phyloP scores from a whole-genome alignment of 345 rosid species.

The Citrus reticulata region DNA sequence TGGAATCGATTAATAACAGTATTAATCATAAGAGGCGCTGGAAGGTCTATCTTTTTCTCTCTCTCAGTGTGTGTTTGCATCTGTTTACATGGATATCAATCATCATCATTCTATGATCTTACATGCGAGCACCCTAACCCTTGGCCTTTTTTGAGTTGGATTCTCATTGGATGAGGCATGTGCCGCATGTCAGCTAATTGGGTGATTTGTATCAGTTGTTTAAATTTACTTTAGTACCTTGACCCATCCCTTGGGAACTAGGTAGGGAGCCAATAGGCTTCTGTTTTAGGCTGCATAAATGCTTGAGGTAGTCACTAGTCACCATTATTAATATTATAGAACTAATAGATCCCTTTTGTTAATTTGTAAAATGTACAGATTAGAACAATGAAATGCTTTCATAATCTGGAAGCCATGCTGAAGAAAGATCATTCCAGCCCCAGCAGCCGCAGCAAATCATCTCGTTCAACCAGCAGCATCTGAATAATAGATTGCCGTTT shows the following conservation, averaged over 20 bases:
- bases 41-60: conserved; percentile 49
- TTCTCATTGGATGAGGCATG: not conserved
- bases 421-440: conserved; percentile 59
- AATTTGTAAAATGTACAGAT: conserved; percentile 35
- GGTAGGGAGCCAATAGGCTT: not conserved
- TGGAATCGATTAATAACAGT: conserved; percentile 52
- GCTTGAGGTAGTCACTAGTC: too few species aligned
- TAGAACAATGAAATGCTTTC: conserved; percentile 73
- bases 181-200: not conserved
- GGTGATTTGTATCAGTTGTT: not conserved
- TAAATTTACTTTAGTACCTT: not conserved
- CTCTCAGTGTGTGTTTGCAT: not conserved
- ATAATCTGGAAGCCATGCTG: conserved; percentile 53
- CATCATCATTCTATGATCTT: not conserved
- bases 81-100: not conserved
- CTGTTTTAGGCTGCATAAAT: not conserved
- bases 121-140: not conserved
- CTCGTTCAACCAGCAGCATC: conserved; percentile 44
- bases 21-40: conserved; percentile 65
- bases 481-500: conserved; percentile 9
- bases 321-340: not conserved
- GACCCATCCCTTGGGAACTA: not conserved
- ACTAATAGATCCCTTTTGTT: conserved; percentile 7
- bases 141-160: not conserved
- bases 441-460: conserved; percentile 48